Base-by-base conservation (phyloP, 2,329 filamentous ascomycete species). In the Sclerotiophoma versabilis region DNA sequence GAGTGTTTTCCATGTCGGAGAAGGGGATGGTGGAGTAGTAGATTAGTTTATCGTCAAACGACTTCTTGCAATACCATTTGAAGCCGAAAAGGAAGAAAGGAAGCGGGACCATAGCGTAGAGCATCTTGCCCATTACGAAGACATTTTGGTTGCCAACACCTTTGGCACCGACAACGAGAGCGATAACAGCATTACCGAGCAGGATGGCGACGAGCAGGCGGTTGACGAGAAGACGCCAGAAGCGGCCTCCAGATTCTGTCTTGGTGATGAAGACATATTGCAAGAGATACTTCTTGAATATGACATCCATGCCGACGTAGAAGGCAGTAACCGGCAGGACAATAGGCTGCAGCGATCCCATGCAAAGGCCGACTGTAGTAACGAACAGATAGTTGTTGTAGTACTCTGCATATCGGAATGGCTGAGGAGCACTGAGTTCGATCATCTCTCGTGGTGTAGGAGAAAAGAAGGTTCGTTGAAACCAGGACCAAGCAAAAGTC, bases 371-470 rank as follows among this genome's bases (percentile, higher is more conserved):
- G 20, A 97, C 90, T 0, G 93, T 96, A 19, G 89, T 81, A 75
- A 98, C 97, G 78, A 91, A 98, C 25, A 98, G 81, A 74, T 96
- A 97, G 74, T 96, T 97, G 76, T 97, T 98, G 83, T 97, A 98
- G 77, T 98, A 97, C 63, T 87, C 92, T 54, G 93, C 92, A 69
- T 97, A 98, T 61, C 96, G 92, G 72, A 99, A 97, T 0, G 91
- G 82, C 9, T 91, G 92, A 0, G 95, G 95, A 1, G 95, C 93
- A 1, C 92, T 96, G 69, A 96, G 85, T 75, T 97, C 92, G 63
- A 98, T 98, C 65, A 95, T 81, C 73, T 96, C 89, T 62, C 95
- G 85, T 8, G 95, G 95, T 4, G 95, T 98, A 5, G 93, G 93
- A 57, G 85, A 89, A 14, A 90, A 86, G 68, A 96, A 93, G 43